A percentile compares a stretch with the other conserved stretches of the same genome.
Evolutionary conservation across 192 early-diverging fungal genomes (phyloP).

Genomic region (Kickxella alabastrina): DNA sequence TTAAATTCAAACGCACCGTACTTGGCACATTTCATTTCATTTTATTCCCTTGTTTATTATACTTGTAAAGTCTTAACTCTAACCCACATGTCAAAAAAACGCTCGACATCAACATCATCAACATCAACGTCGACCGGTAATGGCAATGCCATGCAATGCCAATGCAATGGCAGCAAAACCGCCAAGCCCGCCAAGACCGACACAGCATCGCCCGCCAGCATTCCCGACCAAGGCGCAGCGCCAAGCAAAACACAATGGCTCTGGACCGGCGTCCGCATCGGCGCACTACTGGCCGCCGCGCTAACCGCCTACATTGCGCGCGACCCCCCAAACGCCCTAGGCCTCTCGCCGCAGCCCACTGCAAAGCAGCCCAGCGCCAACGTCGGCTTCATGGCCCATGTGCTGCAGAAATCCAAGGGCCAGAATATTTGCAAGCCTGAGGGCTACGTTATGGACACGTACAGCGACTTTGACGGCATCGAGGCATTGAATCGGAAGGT

Average conservation of each 20-base stretch:
- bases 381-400: slow-evolving; percentile 52
- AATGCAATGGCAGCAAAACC: too few species aligned
- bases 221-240: background rate
- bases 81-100: slow-evolving; percentile 23
- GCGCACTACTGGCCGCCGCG: slow-evolving; percentile 28
- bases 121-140: too few species aligned
- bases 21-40: too few species aligned
- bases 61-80: background rate
- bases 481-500: slow-evolving; percentile 74
- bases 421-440: slow-evolving; percentile 57
- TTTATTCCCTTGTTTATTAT: background rate
- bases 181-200: background rate
- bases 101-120: slow-evolving; percentile 13
- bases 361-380: slow-evolving; percentile 32
- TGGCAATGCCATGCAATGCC: too few species aligned
- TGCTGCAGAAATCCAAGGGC: slow-evolving; percentile 50
- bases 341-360: slow-evolving; percentile 9
- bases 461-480: slow-evolving; percentile 68
- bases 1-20: too few species aligned
- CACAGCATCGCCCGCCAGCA: background rate
- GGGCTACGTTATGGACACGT: slow-evolving; percentile 45
- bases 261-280: slow-evolving; percentile 28
- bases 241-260: slow-evolving; percentile 15
- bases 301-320: slow-evolving; percentile 42
- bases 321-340: slow-evolving; percentile 38